phyloP scores from a whole-genome alignment of 305 asterid species.

The Rubia balearica region DNA sequence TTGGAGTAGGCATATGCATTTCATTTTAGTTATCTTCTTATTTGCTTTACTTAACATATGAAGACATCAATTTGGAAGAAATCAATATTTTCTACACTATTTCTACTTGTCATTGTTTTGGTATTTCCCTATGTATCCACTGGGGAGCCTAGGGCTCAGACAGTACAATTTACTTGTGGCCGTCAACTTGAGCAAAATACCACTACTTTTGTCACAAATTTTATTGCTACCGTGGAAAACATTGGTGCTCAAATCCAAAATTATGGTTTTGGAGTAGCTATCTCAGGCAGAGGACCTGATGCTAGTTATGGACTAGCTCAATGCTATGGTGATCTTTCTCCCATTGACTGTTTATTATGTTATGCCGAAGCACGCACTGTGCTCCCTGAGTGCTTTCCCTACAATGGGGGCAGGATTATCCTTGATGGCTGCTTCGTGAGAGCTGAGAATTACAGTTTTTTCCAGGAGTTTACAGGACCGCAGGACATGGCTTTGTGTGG shows the following conservation, averaged over 20 bases:
- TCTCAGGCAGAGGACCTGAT: conserved; percentile 14
- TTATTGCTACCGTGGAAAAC: conserved; percentile 16
- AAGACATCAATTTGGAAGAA: not conserved
- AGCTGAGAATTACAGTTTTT: conserved; percentile 22
- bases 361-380: conserved; percentile 22
- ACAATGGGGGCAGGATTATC: conserved; percentile 15
- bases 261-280: conserved; percentile 21
- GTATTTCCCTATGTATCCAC: conserved; percentile 11
- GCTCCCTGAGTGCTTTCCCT: conserved; percentile 21
- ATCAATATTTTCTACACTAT: conserved; percentile 6
- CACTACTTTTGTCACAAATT: conserved; percentile 4
- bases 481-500: conserved; percentile 4
- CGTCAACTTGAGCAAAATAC: not conserved
- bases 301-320: conserved; percentile 27
- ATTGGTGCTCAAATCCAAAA: conserved; percentile 14
- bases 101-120: not conserved
- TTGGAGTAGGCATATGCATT: not conserved
- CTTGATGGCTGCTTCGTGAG: conserved; percentile 37
- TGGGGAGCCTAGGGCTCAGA: conserved; percentile 12
- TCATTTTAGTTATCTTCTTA: not conserved
- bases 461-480: conserved; percentile 19
- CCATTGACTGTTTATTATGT: conserved; percentile 23
- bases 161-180: conserved; percentile 16
- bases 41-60: not conserved
- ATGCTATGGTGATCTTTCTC: conserved; percentile 32